Evolutionary conservation across 1,284 basidiomycete species (phyloP).

Genomic region (Apiotrichum gracile): DNA sequence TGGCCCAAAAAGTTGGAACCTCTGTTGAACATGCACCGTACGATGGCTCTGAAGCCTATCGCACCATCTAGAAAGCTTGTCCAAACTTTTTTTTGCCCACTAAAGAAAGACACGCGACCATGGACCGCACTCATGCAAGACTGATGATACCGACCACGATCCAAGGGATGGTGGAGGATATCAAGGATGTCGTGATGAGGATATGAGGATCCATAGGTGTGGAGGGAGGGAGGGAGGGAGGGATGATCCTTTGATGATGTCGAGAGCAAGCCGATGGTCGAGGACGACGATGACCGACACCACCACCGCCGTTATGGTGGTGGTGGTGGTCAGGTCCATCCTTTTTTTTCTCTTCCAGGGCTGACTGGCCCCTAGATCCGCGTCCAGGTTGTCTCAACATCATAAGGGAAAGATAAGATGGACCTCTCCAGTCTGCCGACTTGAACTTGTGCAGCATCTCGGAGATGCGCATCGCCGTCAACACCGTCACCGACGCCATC

Average conservation of each 20-base stretch:
- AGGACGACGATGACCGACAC: background rate
- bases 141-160: background rate
- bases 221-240: no score
- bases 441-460: no score
- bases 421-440: background rate
- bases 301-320: no score
- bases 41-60: no score
- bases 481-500: no score
- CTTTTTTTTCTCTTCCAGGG: conserved; percentile 7
- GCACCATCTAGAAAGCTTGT: no score
- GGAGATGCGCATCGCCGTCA: no score
- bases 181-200: background rate
- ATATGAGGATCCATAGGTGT: background rate
- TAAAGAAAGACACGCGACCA: background rate
- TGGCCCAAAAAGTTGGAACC: no score
- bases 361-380: conserved; percentile 17
- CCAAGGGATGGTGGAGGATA: background rate
- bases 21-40: no score
- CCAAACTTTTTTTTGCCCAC: no score
- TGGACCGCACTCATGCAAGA: no score
- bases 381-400: conserved; percentile 20
- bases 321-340: conserved; percentile 16
- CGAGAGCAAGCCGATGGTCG: background rate
- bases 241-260: no score
- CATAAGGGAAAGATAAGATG: conserved; percentile 21